Evolutionary conservation across 805 yeast species (phyloP), one percentile per base, ranked within the genome.

Genomic region (Spathaspora hagerdaliae): DNA sequence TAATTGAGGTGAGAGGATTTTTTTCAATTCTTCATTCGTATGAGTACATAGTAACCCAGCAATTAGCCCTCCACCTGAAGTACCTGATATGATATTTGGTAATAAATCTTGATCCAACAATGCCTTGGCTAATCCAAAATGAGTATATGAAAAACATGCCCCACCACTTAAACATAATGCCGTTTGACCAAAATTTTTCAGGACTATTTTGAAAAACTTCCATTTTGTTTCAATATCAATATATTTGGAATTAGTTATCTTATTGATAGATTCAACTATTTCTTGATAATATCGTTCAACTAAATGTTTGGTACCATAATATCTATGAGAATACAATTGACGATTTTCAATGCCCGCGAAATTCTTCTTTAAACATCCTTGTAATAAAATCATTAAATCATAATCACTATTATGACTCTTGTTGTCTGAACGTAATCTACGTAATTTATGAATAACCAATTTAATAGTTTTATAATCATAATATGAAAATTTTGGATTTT

Each of bases 311-410:
- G 95, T 84, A 9, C 94, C 94, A 56, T 79, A 84, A 59, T 85
- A 83, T 39, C 87, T 69, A 61, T 85, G 90, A 4, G 88, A 81
- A 56, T 85, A 87, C 26, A 86, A 67, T 45, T 77, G 73, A 31
- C 87, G 77, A 55, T 85, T 84, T 58, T 85, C 92, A 3, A 81
- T 81, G 1, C 94, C 94, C 3, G 89, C 90, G 65, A 85, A 87
- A 56, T 87, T 86, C 42, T 79, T 73, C 57, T 83, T 83, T 26
- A 86, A 61, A 53, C 91, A 85, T 3, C 81, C 81, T 51, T 83
- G 88, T 31, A 87, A 62, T 7, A 82, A 64, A 10, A 77, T 60
- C 65, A 79, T 68, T 31, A 85, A 58, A 40, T 79, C 82, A 14
- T 75, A 76, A 29, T 61, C 67, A 12, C 65, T 53, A 19, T n/a